Percentiles rank a stretch among this genome's conserved stretches.
phyloP scores from a whole-genome alignment of 257 asterid species.

The Nicotiana otophora region DNA sequence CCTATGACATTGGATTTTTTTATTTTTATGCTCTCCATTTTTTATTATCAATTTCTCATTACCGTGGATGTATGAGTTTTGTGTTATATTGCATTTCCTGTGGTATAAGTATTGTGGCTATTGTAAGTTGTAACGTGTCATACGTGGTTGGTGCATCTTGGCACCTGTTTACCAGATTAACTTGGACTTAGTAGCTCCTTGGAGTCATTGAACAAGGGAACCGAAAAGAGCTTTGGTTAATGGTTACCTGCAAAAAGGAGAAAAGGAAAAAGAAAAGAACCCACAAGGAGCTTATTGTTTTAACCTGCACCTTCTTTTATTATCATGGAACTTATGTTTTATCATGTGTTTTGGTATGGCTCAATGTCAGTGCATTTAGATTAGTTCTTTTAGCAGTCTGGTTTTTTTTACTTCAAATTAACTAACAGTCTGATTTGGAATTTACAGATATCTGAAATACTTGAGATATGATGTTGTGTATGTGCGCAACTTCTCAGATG shows the following conservation, averaged over 20 bases:
- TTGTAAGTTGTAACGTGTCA: not conserved
- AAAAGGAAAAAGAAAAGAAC: not conserved
- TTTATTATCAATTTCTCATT: too few species aligned
- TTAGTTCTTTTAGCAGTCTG: not conserved
- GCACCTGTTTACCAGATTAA: not conserved
- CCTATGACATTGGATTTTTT: too few species aligned
- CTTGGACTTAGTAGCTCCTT: not conserved
- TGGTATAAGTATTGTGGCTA: not conserved
- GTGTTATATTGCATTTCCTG: not conserved
- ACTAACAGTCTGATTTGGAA: not conserved
- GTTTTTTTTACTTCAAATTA: not conserved
- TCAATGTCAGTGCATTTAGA: not conserved
- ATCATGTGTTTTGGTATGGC: not conserved
- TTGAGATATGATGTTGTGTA: constrained; percentile 72
- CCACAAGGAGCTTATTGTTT: not conserved
- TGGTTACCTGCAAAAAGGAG: not conserved
- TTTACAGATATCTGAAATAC: constrained; percentile 53
- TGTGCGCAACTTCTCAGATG: constrained; percentile 81
- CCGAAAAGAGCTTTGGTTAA: not conserved
- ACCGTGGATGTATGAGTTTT: too few species aligned
- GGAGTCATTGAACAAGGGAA: not conserved
- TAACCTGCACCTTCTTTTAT: not conserved
- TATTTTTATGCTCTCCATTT: too few species aligned
- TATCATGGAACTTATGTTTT: not conserved
- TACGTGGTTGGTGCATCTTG: not conserved